Percentiles rank a stretch among this genome's conserved stretches.
phyloP scores from a whole-genome alignment of 768 basidiomycete species.

The Nidula microcarpa region DNA sequence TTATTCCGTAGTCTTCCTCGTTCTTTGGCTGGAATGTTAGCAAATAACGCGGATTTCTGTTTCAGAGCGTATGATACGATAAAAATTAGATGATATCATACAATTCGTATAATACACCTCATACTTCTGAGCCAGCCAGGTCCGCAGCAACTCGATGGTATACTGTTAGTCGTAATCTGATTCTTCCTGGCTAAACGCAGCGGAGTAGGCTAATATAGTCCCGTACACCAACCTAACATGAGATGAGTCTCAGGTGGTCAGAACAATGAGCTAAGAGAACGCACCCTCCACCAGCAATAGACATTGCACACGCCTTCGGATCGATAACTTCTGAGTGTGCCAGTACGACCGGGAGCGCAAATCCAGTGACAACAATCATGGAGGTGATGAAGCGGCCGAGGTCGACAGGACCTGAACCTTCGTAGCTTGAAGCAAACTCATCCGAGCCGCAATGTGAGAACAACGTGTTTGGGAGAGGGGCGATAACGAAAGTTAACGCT shows the following conservation, averaged over 20 bases:
- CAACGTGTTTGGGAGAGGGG: slow-evolving; percentile 91
- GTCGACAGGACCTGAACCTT: slow-evolving; percentile 70
- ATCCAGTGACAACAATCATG: slow-evolving; percentile 87
- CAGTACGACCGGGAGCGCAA: slow-evolving; percentile 88
- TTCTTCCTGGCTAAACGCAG: slow-evolving; percentile 76
- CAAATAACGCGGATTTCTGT: too few species aligned
- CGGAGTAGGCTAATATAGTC: slow-evolving; percentile 85
- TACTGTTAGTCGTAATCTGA: slow-evolving; percentile 70
- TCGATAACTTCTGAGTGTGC: slow-evolving; percentile 89
- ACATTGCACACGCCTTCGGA: slow-evolving; percentile 87
- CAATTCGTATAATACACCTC: slow-evolving; percentile 10
- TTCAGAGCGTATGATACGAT: too few species aligned
- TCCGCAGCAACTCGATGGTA: background rate
- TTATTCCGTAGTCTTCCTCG: too few species aligned
- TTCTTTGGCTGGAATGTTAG: too few species aligned
- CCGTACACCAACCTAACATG: slow-evolving; percentile 73
- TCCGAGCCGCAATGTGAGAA: slow-evolving; percentile 92
- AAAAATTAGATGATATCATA: slow-evolving; percentile 4
- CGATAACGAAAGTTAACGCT: slow-evolving; percentile 95
- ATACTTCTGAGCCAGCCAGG: background rate
- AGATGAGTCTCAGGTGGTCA: background rate
- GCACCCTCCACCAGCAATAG: slow-evolving; percentile 88
- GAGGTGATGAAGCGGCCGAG: slow-evolving; percentile 94
- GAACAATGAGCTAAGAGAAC: slow-evolving; percentile 19
- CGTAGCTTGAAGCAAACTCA: slow-evolving; percentile 80